A percentile compares a stretch with the other conserved stretches of the same genome.
phyloP scores from a whole-genome alignment of 768 basidiomycete genomes.

The Boletus fagicola region DNA sequence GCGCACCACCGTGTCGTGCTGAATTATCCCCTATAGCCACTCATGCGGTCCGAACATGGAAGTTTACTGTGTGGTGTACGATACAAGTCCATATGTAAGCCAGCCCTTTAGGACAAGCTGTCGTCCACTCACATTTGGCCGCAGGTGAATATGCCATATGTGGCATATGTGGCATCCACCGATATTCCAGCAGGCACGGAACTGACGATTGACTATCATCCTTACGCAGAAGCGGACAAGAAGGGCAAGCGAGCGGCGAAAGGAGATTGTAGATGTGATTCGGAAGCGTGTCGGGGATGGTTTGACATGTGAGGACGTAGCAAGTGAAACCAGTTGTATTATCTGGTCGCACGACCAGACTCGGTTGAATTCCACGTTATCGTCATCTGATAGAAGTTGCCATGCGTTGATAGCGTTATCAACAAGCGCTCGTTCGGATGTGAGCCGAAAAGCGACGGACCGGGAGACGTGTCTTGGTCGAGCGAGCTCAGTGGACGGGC shows the following conservation, averaged over 20 bases:
- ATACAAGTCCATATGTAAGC: conserved; percentile 54
- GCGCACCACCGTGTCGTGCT: neutral
- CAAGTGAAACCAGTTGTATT: no score
- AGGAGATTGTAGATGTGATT: conserved; percentile 39
- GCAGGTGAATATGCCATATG: conserved; percentile 59
- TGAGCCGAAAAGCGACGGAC: neutral
- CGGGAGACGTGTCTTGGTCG: neutral
- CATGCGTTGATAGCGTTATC: no score
- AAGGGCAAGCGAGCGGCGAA: conserved; percentile 29
- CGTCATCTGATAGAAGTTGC: no score
- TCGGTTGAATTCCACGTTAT: no score
- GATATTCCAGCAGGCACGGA: conserved; percentile 53
- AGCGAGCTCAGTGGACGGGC: neutral
- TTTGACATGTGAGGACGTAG: conserved; percentile 17
- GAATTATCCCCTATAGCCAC: conserved; percentile 45
- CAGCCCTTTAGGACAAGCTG: neutral
- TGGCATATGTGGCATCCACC: conserved; percentile 53
- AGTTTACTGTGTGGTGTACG: conserved; percentile 60
- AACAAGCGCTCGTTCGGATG: neutral
- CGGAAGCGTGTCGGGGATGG: conserved; percentile 40
- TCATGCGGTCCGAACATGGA: conserved; percentile 61
- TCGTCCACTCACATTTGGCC: neutral
- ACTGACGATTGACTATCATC: conserved; percentile 66
- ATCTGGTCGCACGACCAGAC: no score
- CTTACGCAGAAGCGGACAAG: conserved; percentile 33